Conservation (phyloP, 208 protist species). For the Trichomonas gallinae region DNA sequence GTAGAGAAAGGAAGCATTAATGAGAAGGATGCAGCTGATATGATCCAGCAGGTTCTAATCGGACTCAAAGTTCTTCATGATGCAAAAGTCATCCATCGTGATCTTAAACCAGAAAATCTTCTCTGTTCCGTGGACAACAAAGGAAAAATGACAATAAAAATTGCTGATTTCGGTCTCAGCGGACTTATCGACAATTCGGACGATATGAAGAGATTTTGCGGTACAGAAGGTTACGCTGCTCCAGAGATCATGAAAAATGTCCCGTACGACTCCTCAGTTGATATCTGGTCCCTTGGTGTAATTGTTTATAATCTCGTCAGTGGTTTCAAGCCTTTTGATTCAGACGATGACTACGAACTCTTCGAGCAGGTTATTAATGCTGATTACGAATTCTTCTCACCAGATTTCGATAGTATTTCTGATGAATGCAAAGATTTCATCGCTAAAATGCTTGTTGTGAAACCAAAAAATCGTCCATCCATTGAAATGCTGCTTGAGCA, state of each 20-base stretch:
- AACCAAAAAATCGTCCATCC: neutral
- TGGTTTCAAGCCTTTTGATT: neutral
- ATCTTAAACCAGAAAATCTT: neutral
- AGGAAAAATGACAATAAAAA: neutral
- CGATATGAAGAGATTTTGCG: neutral
- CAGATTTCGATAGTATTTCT: neutral
- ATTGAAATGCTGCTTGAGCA: neutral
- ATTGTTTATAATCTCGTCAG: neutral
- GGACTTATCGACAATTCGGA: neutral
- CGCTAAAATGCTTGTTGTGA: neutral
- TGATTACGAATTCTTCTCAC: neutral
- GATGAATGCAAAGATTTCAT: neutral
- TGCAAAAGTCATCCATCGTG: neutral
- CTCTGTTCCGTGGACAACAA: neutral
- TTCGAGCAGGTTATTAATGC: neutral
- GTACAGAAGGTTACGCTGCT: neutral
- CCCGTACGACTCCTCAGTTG: neutral
- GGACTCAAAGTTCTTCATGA: neutral
- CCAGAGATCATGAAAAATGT: conserved; percentile 6
- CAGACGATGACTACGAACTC: neutral
- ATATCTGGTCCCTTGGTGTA: neutral
- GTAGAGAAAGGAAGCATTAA: neutral
- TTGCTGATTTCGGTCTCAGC: neutral
- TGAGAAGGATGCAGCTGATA: neutral
- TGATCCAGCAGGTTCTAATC: neutral